These are phyloP conservation scores for Xylariales sp. DNA, from an alignment of 2,329 filamentous ascomycete genomes.

Conservation along the genomic window DNA sequence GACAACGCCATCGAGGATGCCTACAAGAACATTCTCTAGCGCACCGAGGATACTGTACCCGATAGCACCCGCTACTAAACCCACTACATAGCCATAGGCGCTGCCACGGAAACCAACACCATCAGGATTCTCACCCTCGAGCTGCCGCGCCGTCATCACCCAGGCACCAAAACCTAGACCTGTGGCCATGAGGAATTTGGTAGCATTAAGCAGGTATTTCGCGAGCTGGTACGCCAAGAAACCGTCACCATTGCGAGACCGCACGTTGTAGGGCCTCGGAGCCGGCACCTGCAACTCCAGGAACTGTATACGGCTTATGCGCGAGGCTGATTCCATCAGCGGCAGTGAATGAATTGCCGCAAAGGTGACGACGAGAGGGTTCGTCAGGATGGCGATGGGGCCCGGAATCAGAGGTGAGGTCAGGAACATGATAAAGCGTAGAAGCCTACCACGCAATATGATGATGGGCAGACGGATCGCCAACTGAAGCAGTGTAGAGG, in stretches of 20 bases:
- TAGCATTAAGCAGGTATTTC: conserved; percentile 87
- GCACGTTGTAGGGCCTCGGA: conserved; percentile 49
- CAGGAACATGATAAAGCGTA: conserved; percentile 63
- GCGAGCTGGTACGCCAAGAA: conserved; percentile 87
- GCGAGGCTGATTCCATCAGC: conserved; percentile 71
- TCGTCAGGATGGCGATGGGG: conserved; percentile 79
- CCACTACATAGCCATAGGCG: conserved; percentile 91
- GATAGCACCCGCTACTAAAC: conserved; percentile 86
- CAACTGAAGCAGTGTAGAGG: conserved; percentile 78
- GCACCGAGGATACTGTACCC: conserved; percentile 90
- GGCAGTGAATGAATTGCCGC: conserved; percentile 89
- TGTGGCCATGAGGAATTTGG: conserved; percentile 84
- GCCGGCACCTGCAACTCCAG: conserved; percentile 69
- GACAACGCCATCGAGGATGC: conserved; percentile 81
- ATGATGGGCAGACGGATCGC: conserved; percentile 81
- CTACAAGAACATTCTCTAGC: conserved; percentile 83
- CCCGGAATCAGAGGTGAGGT: conserved; percentile 80
- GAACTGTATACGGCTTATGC: conserved; percentile 77
- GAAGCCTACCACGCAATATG: conserved; percentile 68
- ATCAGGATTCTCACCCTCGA: conserved; percentile 56
- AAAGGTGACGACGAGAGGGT: conserved; percentile 88
- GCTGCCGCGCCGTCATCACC: conserved; percentile 83
- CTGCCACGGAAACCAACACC: conserved; percentile 65
- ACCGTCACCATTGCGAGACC: conserved; percentile 40
- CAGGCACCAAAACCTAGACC: conserved; percentile 92